Percentiles rank a stretch among this genome's conserved stretches.
Conservation (phyloP, 2,329 filamentous ascomycete genomes). For the Aspergillus sp. region DNA sequence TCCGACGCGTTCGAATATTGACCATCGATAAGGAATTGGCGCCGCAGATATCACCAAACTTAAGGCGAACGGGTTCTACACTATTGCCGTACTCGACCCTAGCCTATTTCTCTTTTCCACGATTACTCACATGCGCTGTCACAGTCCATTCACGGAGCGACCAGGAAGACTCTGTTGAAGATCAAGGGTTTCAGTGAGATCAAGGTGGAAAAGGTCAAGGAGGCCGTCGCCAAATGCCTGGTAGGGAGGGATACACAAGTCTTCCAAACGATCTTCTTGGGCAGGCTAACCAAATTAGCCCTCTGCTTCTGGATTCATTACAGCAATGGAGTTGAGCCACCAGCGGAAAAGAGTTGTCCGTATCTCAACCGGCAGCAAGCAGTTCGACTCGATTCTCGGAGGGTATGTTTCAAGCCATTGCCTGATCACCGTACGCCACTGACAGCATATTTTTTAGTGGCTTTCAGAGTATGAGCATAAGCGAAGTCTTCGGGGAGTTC, state of each 20-base stretch:
- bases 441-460: slow-evolving; percentile 50
- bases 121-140: slow-evolving; percentile 1
- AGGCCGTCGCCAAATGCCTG: slow-evolving; percentile 65
- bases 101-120: not conserved
- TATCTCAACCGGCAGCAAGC: slow-evolving; percentile 72
- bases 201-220: slow-evolving; percentile 73
- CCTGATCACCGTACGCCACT: not conserved
- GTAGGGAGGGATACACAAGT: slow-evolving; percentile 40
- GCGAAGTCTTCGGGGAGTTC: slow-evolving; percentile 53
- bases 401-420: slow-evolving; percentile 50
- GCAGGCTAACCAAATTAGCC: slow-evolving; percentile 50
- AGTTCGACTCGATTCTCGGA: slow-evolving; percentile 67
- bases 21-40: slow-evolving; percentile 57
- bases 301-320: slow-evolving; percentile 65
- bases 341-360: slow-evolving; percentile 66
- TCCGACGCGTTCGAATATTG: not conserved
- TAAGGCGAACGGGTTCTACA: slow-evolving; percentile 66
- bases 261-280: not conserved
- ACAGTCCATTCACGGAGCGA: slow-evolving; percentile 64
- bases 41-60: slow-evolving; percentile 69
- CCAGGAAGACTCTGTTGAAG: slow-evolving; percentile 63
- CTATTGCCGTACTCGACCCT: slow-evolving; percentile 57
- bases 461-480: slow-evolving; percentile 73
- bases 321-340: slow-evolving; percentile 66
- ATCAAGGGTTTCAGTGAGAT: slow-evolving; percentile 73